A percentile compares a stretch with the other conserved stretches of the same genome.
Conservation (phyloP, 2,329 filamentous ascomycete genomes). For the Aquanectria penicillioides region DNA sequence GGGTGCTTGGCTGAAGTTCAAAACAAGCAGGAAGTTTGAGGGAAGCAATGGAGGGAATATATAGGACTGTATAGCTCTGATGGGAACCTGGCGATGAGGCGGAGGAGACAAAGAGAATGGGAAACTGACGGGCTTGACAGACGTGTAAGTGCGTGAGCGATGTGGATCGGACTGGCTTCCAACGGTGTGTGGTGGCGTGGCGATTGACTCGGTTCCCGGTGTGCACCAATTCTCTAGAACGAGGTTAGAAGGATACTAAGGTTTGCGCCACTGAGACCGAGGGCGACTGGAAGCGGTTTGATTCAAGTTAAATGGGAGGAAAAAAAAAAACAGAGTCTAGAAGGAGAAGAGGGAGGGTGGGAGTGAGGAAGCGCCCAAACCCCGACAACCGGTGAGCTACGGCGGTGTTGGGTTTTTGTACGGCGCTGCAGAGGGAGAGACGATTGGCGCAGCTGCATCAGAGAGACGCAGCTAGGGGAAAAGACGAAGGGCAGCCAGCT, state of each 20-base stretch:
- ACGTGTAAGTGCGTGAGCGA: conserved; percentile 9
- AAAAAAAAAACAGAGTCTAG: not conserved
- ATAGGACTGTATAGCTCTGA: conserved; percentile 6
- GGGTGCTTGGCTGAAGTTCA: conserved; percentile 1
- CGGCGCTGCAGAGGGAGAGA: not conserved
- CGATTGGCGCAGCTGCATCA: conserved; percentile 12
- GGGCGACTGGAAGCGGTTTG: not conserved
- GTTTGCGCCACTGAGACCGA: conserved; percentile 6
- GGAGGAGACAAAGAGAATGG: not conserved
- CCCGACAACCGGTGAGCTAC: not conserved
- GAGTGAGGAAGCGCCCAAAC: conserved; percentile 1
- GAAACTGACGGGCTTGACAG: conserved; percentile 12
- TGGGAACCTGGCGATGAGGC: not conserved
- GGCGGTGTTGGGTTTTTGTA: conserved; percentile 9
- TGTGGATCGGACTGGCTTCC: not conserved
- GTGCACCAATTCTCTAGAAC: not conserved
- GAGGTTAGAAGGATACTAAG: conserved; percentile 2
- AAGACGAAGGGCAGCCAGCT: conserved; percentile 14
- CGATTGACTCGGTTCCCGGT: conserved; percentile 21
- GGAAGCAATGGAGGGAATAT: not conserved
- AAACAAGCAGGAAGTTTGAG: not conserved
- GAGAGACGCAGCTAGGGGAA: conserved; percentile 15
- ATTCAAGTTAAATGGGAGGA: not conserved
- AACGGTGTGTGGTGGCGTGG: conserved; percentile 5
- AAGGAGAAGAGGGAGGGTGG: not conserved